Conservation (phyloP, 1,284 basidiomycete species). For the Exobasidium cylindrosporum region DNA sequence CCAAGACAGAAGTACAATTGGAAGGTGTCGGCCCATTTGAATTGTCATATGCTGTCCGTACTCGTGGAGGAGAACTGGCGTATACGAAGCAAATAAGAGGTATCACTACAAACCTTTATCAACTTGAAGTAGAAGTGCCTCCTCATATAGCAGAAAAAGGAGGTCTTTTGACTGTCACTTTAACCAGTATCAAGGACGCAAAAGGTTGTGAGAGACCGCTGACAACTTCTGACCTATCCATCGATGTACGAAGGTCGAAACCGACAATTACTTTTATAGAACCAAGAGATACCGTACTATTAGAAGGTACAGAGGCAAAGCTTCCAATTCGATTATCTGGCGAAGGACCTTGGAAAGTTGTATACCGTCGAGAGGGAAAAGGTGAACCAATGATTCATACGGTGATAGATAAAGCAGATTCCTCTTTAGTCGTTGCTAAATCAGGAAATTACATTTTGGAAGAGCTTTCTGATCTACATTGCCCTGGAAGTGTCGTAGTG, state of each 20-base stretch:
- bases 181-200: conserved; percentile 80
- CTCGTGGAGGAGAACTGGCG: conserved; percentile 6
- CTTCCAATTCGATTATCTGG: conserved; percentile 53
- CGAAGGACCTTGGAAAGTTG: conserved; percentile 62
- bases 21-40: conserved; percentile 50
- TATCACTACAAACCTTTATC: conserved; percentile 42
- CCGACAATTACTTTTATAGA: conserved; percentile 84
- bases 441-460: conserved; percentile 74
- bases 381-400: conserved; percentile 53
- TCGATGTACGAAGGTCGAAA: conserved; percentile 82
- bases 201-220: conserved; percentile 80
- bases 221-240: conserved; percentile 73
- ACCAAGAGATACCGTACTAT: conserved; percentile 63
- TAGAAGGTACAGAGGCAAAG: conserved; percentile 70
- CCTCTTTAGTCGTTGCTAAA: conserved; percentile 66
- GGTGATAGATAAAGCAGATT: conserved; percentile 67
- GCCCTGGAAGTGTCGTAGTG: conserved; percentile 69
- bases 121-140: conserved; percentile 55
- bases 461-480: conserved; percentile 74
- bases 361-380: conserved; percentile 67
- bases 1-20: conserved; percentile 41
- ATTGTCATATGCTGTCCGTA: conserved; percentile 42
- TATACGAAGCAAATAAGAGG: conserved; percentile 24
- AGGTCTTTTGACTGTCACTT: conserved; percentile 74
- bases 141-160: conserved; percentile 65